Base-by-base conservation (phyloP, 2,329 filamentous ascomycete species). In the Alternaria viburni region DNA sequence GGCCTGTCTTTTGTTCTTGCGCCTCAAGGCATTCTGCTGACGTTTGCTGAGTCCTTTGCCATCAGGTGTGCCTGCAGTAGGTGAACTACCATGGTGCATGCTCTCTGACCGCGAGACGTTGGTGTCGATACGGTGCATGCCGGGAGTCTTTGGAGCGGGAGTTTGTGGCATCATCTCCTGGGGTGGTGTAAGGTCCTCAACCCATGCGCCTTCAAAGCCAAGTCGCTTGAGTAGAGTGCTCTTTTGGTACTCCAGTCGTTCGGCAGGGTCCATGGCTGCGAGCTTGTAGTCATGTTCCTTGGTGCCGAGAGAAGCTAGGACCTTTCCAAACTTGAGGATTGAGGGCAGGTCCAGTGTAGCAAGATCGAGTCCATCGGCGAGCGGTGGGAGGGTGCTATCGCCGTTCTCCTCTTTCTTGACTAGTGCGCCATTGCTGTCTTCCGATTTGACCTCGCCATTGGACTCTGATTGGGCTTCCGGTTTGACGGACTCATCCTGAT, bases 11-110 rank as follows among this genome's bases (percentile, higher is more conserved):
- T 98, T 99, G 46, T 93, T 89, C 78, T 98, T 97, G 46, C 96
- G 89, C 80, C 98, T 98, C 10, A 99, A 83, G 56, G 96, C 93
- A 74, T 99, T 99, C 19, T 97, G 87, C 75, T 99, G 96, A 45
- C 96, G 89, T 64, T 96, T 95, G 82, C 96, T 98, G 55, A 99
- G 85, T 5, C 87, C 65, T 19, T 74, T 70, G 52, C 74, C 75
- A 41, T 74, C 77, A 54, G 84, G 84, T 13, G 83, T 80, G 54
- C 81, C 77, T 41, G 75, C 64, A 19, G 75, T 72, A 12, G 86
- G 84, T 4, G 86, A 87, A 36, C 81, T 77, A 8, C 74, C 74
- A 55, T 81, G 82, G 15, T 81, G 79, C 23, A 85, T 70, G 59
- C 81, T 86, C 61, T 84, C 83, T 36, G 73, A 70, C 44, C 82